Percentiles rank a stretch among this genome's conserved stretches.
Conservation (phyloP, 75 land plant species). For the Selaginella moellendorffii region DNA sequence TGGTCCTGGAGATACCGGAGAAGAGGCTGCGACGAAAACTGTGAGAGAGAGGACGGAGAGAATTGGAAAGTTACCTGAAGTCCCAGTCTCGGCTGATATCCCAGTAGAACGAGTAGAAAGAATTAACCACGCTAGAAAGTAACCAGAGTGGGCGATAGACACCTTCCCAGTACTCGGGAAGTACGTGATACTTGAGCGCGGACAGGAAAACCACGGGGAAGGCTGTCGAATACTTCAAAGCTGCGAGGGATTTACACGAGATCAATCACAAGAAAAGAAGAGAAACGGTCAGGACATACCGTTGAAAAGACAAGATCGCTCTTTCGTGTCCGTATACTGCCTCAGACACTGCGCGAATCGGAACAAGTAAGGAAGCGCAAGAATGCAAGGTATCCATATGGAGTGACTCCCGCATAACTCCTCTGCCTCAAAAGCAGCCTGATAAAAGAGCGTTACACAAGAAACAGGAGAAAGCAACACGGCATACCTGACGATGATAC, state of each 20-base stretch:
- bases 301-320: constrained; percentile 61
- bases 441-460: constrained; percentile 5
- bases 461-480: neutral
- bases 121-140: constrained; percentile 64
- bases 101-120: constrained; percentile 94
- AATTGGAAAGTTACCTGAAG: constrained; percentile 45
- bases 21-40: constrained; percentile 32
- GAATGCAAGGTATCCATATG: constrained; percentile 66
- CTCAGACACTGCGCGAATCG: constrained; percentile 93
- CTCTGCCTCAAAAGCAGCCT: constrained; percentile 95
- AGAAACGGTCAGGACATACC: too few relatives aligned
- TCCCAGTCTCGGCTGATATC: constrained; percentile 96
- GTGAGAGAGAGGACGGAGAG: neutral
- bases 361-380: constrained; percentile 82
- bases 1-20: constrained; percentile 50
- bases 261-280: too few relatives aligned
- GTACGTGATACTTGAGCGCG: constrained; percentile 82
- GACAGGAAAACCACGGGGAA: constrained; percentile 89
- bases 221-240: constrained; percentile 82
- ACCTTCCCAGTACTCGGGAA: constrained; percentile 51
- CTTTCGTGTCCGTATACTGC: constrained; percentile 83
- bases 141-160: constrained; percentile 87
- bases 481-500: constrained; percentile 77
- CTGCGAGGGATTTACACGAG: too few relatives aligned
- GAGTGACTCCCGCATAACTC: constrained; percentile 96